phyloP scores from a whole-genome alignment of 805 yeast genomes.

The Clavispora phyllophila region DNA sequence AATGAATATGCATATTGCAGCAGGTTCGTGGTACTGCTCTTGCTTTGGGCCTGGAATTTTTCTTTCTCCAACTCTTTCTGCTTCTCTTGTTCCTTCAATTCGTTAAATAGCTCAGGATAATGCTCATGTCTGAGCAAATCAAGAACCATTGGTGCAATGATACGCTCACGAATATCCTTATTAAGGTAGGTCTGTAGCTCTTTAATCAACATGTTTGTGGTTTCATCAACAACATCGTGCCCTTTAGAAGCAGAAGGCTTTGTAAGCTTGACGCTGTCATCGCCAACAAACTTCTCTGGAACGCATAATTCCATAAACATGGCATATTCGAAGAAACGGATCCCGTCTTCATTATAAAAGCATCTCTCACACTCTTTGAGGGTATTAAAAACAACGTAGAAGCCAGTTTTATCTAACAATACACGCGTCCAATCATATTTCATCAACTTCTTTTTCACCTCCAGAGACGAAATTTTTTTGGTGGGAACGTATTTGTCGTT shows the following conservation, averaged over 20 bases:
- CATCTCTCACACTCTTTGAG: conserved; percentile 55
- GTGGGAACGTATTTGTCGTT: conserved; percentile 47
- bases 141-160: conserved; percentile 65
- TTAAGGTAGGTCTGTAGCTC: conserved; percentile 61
- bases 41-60: conserved; percentile 8
- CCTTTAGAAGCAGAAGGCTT: conserved; percentile 5
- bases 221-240: conserved; percentile 47
- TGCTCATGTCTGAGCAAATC: conserved; percentile 54
- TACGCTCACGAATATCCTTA: conserved; percentile 69
- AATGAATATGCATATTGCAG: conserved; percentile 23
- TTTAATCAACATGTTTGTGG: conserved; percentile 51
- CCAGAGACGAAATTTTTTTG: conserved; percentile 44
- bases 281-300: conserved; percentile 36
- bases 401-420: conserved; percentile 59
- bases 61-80: conserved; percentile 15
- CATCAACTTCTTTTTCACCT: conserved; percentile 53
- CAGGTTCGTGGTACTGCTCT: conserved; percentile 6
- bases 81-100: conserved; percentile 26
- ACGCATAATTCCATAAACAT: conserved; percentile 56
- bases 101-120: conserved; percentile 45
- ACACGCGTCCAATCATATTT: conserved; percentile 65
- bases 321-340: conserved; percentile 40
- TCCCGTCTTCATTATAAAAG: conserved; percentile 57
- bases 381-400: conserved; percentile 64
- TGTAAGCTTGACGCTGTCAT: conserved; percentile 4